Conservation (phyloP, 2,329 filamentous ascomycete species). For the Hypoxylon sp. region DNA sequence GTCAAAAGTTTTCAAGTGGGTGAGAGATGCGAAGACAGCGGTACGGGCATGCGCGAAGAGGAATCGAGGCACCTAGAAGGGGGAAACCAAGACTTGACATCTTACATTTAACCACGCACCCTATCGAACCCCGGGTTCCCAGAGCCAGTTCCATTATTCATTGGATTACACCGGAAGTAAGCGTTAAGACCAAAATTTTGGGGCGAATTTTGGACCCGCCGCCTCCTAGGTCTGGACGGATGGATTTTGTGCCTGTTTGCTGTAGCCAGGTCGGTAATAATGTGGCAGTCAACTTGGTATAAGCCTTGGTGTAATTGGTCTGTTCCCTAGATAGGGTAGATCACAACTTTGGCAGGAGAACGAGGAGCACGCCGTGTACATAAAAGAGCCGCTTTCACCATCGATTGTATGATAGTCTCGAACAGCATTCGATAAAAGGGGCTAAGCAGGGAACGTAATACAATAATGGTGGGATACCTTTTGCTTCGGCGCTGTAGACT, state of each 20-base stretch:
- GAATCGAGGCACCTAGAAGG: slow-evolving; percentile 26
- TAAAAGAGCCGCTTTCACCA: slow-evolving; percentile 34
- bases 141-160: slow-evolving; percentile 41
- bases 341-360: slow-evolving; percentile 44
- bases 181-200: slow-evolving; percentile 46
- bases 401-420: slow-evolving; percentile 30
- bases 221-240: slow-evolving; percentile 37
- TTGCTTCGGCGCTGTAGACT: not conserved
- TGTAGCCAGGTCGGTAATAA: slow-evolving; percentile 41
- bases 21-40: slow-evolving; percentile 46
- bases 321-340: slow-evolving; percentile 48
- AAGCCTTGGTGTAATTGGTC: slow-evolving; percentile 44
- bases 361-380: slow-evolving; percentile 43
- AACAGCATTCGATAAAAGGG: slow-evolving; percentile 26
- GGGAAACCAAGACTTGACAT: slow-evolving; percentile 13
- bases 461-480: slow-evolving; percentile 9
- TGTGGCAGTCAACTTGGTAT: slow-evolving; percentile 50
- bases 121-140: slow-evolving; percentile 28
- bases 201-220: slow-evolving; percentile 45
- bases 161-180: slow-evolving; percentile 48
- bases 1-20: slow-evolving; percentile 48
- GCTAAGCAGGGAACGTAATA: slow-evolving; percentile 15
- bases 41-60: slow-evolving; percentile 43
- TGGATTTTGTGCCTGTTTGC: slow-evolving; percentile 43
- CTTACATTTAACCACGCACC: slow-evolving; percentile 13